phyloP scores from a whole-genome alignment of 495 filamentous ascomycete species.

The Ramalina peruviana region DNA sequence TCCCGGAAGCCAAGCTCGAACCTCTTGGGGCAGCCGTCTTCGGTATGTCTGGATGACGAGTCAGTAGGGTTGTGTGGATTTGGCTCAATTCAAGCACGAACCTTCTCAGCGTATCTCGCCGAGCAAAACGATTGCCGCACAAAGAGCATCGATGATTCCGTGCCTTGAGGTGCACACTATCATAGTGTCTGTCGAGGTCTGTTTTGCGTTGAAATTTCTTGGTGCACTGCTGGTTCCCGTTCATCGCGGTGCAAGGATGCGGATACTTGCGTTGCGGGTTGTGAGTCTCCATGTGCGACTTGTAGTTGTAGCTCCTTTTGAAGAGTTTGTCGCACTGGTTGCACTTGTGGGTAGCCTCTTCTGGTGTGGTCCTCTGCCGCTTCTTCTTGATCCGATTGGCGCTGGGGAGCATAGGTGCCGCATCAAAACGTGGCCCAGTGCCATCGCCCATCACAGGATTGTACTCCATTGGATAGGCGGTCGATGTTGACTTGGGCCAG shows the following conservation, averaged over 20 bases:
- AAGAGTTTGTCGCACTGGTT: conserved; percentile 67
- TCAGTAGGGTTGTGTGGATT: conserved; percentile 10
- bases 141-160: conserved; percentile 56
- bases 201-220: conserved; percentile 73
- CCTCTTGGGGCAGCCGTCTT: conserved; percentile 65
- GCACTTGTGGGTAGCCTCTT: conserved; percentile 68
- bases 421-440: conserved; percentile 9
- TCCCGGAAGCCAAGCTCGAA: conserved; percentile 35
- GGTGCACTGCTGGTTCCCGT: conserved; percentile 32
- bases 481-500: conserved; percentile 9
- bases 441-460: conserved; percentile 6
- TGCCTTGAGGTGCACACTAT: conserved; percentile 70
- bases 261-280: conserved; percentile 59
- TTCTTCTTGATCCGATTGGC: conserved; percentile 20
- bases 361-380: conserved; percentile 51
- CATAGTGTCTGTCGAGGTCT: conserved; percentile 67
- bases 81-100: conserved; percentile 20
- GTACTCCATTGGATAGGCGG: conserved; percentile 6
- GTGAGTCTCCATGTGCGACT: conserved; percentile 81
- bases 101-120: conserved; percentile 75
- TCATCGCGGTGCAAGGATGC: conserved; percentile 51
- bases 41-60: conserved; percentile 47
- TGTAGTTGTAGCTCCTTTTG: conserved; percentile 79
- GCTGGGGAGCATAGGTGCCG: conserved; percentile 13
- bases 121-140: conserved; percentile 61